phyloP scores from a whole-genome alignment of 202 grass and related monocot genomes.

The Schoenoplectus tabernaemontani region DNA sequence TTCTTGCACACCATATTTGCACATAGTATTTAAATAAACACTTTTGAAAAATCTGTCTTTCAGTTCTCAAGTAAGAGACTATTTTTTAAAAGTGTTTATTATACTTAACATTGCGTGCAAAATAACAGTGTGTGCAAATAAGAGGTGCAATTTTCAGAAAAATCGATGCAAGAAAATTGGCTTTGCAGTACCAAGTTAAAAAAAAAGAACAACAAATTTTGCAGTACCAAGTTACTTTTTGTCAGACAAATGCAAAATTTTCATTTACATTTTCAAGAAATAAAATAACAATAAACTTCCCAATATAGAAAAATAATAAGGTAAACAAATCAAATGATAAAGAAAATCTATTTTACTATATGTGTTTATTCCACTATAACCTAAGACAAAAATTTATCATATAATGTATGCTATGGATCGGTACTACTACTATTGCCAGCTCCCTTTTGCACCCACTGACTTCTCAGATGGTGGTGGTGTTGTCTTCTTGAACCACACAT shows the following conservation, averaged over 20 bases:
- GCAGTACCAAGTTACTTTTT: background rate
- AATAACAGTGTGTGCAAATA: no score
- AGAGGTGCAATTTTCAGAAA: no score
- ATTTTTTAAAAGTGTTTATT: no score
- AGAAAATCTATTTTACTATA: background rate
- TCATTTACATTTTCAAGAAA: background rate
- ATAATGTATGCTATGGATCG: conserved; percentile 20
- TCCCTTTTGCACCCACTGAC: conserved; percentile 61
- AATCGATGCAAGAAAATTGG: no score
- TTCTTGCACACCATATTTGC: no score
- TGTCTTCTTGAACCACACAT: conserved; percentile 32
- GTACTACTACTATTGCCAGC: conserved; percentile 12
- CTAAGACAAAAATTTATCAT: background rate
- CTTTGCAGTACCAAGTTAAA: no score
- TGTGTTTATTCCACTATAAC: background rate
- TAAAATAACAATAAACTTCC: background rate
- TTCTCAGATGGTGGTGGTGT: conserved; percentile 29
- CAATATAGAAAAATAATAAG: background rate
- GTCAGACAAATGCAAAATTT: background rate
- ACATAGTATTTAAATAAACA: no score
- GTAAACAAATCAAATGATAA: background rate
- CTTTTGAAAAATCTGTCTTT: no score
- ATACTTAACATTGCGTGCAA: no score
- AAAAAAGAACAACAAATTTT: background rate
- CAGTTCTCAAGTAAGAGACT: no score